Evolutionary conservation across 2,329 filamentous ascomycete genomes (phyloP), one percentile per base, ranked within the genome.

Genomic region (Bipolaris zeicola): DNA sequence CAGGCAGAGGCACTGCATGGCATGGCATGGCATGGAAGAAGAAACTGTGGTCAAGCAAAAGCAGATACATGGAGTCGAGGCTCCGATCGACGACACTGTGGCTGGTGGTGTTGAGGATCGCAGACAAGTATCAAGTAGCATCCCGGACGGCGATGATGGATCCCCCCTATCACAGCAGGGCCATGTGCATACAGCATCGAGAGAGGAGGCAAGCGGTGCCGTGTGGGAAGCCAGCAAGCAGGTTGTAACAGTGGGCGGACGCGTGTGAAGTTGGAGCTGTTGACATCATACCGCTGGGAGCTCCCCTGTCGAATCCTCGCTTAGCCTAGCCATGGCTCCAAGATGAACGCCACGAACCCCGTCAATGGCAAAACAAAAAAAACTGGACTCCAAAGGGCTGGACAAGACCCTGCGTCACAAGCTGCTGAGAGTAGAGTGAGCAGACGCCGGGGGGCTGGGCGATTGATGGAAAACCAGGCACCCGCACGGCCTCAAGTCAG

Each of bases 41-140:
- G 57, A 24, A 20, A 42, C 2, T 49, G 37, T 55, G 24, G 47
- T 41, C 52, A 28, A 52, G 57, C 57, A 55, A 56, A 52, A 57
- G 55, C 55, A 56, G 26, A 22, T 28, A 20, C 28, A 22, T 6
- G 53, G 49, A 58, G 47, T 66, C 66, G 61, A 68, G 67, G 61
- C 66, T 55, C 24, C 68, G 67, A 74, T 74, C 65, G 62, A 63
- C 67, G 48, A 55, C 46, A 38, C 55, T 61, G 67, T 68, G 65
- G 65, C 64, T 57, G 57, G 45, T 36, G 57, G 42, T 55, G 62
- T 64, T 58, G 60, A 57, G 47, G 58, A 69, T 67, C 66, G 63
- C 28, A 31, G 28, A 31, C 28, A 31, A 31, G 28, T 51, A 49
- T 43, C 49, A 5, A 31, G 28, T 55, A 50, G 50, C 41, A 62